Percentiles rank a stretch among this genome's conserved stretches.
Evolutionary conservation across 163 green algal genomes (phyloP).

Genomic region (Chlorella variabilis): DNA sequence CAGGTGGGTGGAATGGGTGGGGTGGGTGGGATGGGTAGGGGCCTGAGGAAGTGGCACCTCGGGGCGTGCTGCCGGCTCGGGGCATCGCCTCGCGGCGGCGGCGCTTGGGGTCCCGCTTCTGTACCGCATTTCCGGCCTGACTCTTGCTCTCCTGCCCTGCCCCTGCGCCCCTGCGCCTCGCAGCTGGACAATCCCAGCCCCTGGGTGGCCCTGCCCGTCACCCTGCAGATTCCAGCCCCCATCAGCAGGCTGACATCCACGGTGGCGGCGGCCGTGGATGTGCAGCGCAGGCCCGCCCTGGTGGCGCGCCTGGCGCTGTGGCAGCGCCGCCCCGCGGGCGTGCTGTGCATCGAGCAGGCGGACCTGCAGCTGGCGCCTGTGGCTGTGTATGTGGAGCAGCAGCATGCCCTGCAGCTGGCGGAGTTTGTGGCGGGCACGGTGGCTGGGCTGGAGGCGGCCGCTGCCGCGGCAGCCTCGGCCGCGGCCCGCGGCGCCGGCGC

Average conservation of each 20-base stretch:
- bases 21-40: no score
- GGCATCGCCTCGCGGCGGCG: no score
- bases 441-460: slow-evolving; percentile 37
- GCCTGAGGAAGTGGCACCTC: no score
- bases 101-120: no score
- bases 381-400: slow-evolving; percentile 66
- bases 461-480: slow-evolving; percentile 28
- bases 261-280: slow-evolving; percentile 24
- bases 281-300: slow-evolving; percentile 42
- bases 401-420: slow-evolving; percentile 51
- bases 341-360: slow-evolving; percentile 70
- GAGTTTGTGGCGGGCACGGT: slow-evolving; percentile 46
- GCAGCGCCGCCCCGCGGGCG: slow-evolving; percentile 53
- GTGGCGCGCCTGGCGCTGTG: slow-evolving; percentile 55
- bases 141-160: background rate
- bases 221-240: slow-evolving; percentile 48
- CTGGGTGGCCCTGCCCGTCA: slow-evolving; percentile 49
- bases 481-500: background rate
- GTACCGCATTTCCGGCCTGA: no score
- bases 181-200: slow-evolving; percentile 68
- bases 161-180: background rate
- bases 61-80: no score
- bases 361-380: slow-evolving; percentile 52
- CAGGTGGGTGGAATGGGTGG: slow-evolving; percentile 38
- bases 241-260: slow-evolving; percentile 20